A percentile compares a stretch with the other conserved stretches of the same genome.
Evolutionary conservation across 768 basidiomycete genomes (phyloP).

Genomic region (Kwoniella dendrophila): DNA sequence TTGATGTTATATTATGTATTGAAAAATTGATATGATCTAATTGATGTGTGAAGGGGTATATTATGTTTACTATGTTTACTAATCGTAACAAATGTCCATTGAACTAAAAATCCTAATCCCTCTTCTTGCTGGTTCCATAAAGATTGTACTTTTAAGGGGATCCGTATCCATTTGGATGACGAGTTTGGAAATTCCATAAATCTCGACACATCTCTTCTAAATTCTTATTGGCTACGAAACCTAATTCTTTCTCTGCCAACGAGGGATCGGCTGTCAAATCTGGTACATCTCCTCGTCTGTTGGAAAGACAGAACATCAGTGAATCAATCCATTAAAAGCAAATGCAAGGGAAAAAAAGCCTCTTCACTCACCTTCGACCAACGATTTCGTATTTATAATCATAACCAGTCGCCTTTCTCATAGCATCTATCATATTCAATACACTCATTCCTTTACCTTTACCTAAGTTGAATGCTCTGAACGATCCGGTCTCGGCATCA

Average conservation of each 20-base stretch:
- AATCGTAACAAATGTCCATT: too few relatives aligned
- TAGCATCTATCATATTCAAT: conserved; percentile 89
- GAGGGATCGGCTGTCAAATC: conserved; percentile 92
- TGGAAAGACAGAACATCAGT: not conserved
- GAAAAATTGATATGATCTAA: too few relatives aligned
- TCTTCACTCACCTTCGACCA: conserved; percentile 77
- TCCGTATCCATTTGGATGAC: conserved; percentile 73
- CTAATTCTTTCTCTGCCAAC: conserved; percentile 88
- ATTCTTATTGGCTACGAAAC: conserved; percentile 78
- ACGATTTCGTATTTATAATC: conserved; percentile 87
- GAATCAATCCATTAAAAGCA: too few relatives aligned
- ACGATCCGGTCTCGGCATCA: conserved; percentile 61
- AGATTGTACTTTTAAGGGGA: too few relatives aligned
- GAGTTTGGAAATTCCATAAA: conserved; percentile 98
- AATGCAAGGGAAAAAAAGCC: too few relatives aligned
- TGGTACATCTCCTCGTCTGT: conserved; percentile 77
- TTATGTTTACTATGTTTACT: too few relatives aligned
- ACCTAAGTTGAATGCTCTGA: conserved; percentile 95
- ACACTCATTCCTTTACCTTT: conserved; percentile 90
- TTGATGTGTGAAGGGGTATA: too few relatives aligned
- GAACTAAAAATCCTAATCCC: too few relatives aligned
- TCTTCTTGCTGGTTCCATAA: too few relatives aligned
- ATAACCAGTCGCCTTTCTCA: conserved; percentile 86
- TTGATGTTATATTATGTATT: too few relatives aligned
- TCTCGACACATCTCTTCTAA: conserved; percentile 94